Conservation (phyloP, 768 basidiomycete genomes). For the Floccularia luteovirens region DNA sequence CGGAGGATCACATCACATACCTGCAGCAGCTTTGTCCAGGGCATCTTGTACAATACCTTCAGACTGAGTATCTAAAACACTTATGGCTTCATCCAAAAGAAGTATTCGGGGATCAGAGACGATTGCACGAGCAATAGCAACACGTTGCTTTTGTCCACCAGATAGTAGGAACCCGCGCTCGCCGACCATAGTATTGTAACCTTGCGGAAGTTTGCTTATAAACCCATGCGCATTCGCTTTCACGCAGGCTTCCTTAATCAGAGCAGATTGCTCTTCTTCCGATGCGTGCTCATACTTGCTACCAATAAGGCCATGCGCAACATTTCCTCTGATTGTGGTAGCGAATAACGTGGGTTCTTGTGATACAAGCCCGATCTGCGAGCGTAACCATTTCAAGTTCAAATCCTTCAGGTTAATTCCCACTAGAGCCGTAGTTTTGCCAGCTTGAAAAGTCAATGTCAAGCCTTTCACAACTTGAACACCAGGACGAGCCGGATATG, state of each 20-base stretch:
- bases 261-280: conserved; percentile 56
- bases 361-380: conserved; percentile 71
- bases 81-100: conserved; percentile 73
- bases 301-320: conserved; percentile 68
- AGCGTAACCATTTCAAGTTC: conserved; percentile 70
- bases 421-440: conserved; percentile 61
- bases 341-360: conserved; percentile 77
- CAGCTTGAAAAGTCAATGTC: conserved; percentile 52
- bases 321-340: conserved; percentile 64
- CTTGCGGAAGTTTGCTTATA: conserved; percentile 58
- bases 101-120: conserved; percentile 74
- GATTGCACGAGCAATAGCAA: conserved; percentile 76
- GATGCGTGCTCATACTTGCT: conserved; percentile 52
- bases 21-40: conserved; percentile 66
- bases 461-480: conserved; percentile 65
- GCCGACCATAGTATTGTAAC: conserved; percentile 78
- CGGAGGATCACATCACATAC: conserved; percentile 22
- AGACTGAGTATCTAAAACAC: conserved; percentile 72
- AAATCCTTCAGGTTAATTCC: conserved; percentile 57
- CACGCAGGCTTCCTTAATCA: conserved; percentile 71
- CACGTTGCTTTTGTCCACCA: conserved; percentile 74
- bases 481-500: conserved; percentile 65
- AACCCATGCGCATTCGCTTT: conserved; percentile 79
- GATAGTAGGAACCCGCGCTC: conserved; percentile 71
- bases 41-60: conserved; percentile 79